Conservation (phyloP, 306 rosid species). For the Echinosophora koreensis region DNA sequence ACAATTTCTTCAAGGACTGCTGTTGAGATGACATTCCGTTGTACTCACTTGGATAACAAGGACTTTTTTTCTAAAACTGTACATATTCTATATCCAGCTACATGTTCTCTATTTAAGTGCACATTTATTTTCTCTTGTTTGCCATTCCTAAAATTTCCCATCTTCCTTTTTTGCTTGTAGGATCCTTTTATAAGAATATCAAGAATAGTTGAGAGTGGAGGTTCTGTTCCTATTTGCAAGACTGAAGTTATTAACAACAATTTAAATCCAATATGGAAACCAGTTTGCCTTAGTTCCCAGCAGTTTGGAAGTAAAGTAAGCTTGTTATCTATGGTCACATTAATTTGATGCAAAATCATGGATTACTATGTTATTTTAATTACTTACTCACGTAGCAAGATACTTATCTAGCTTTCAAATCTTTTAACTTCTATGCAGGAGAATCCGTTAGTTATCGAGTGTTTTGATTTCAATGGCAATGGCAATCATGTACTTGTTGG, state of each 20-base stretch:
- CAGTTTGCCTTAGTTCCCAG: constrained; percentile 63
- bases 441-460: constrained; percentile 78
- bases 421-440: constrained; percentile 60
- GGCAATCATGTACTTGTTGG: constrained; percentile 86
- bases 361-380: constrained; percentile 1
- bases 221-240: constrained; percentile 83
- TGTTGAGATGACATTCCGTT: constrained; percentile 70
- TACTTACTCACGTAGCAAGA: not conserved
- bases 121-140: not conserved
- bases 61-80: constrained; percentile 84
- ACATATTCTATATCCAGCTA: constrained; percentile 32
- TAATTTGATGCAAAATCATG: constrained; percentile 12
- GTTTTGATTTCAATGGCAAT: constrained; percentile 85
- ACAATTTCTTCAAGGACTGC: constrained; percentile 68
- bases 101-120: not conserved
- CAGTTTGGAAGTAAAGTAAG: constrained; percentile 87
- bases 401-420: constrained; percentile 15
- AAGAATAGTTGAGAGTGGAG: constrained; percentile 80
- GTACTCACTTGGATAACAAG: constrained; percentile 79
- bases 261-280: constrained; percentile 87
- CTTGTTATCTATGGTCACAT: constrained; percentile 26
- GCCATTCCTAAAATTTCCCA: not conserved
- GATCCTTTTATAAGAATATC: constrained; percentile 89
- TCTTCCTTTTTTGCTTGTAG: constrained; percentile 50
- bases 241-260: constrained; percentile 80